Conservation (phyloP, 1,284 basidiomycete species). For the Trichosporon sp. region DNA sequence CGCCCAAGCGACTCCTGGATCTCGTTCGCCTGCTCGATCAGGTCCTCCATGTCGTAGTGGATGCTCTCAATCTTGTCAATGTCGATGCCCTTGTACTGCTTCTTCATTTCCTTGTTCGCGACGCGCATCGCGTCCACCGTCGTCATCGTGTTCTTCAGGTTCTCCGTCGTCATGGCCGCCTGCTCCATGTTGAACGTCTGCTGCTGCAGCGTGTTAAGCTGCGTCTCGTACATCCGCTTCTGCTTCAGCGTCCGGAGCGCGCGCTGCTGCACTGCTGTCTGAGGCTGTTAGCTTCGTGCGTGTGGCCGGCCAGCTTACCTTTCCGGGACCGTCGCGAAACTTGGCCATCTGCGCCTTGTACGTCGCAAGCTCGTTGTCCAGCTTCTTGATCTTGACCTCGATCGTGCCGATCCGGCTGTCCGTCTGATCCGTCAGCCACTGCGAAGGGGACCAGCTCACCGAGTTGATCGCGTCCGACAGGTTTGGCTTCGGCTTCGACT, state of each 20-base stretch:
- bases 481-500: conserved; percentile 70
- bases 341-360: conserved; percentile 98
- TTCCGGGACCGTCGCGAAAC: conserved; percentile 90
- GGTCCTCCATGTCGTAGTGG: conserved; percentile 97
- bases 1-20: conserved; percentile 92
- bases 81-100: conserved; percentile 96
- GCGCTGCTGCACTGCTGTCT: conserved; percentile 93
- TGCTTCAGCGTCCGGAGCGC: conserved; percentile 92
- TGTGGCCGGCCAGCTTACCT: conserved; percentile 62
- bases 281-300: conserved; percentile 20
- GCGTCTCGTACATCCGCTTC: conserved; percentile 90
- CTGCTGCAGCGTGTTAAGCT: conserved; percentile 87
- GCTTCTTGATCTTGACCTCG: conserved; percentile 95
- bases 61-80: conserved; percentile 98
- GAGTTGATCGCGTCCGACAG: conserved; percentile 89
- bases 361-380: conserved; percentile 86
- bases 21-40: conserved; percentile 96
- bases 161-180: conserved; percentile 92
- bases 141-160: conserved; percentile 99
- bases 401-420: conserved; percentile 85
- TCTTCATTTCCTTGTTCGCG: conserved; percentile 97
- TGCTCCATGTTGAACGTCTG: conserved; percentile 99
- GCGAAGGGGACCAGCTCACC: conserved; percentile 59
- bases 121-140: conserved; percentile 96
- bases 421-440: conserved; percentile 63